Percentiles rank a stretch among this genome's conserved stretches.
These are phyloP conservation scores for Botryosphaeria agaves DNA, from an alignment of 2,329 filamentous ascomycete species.

Conservation along the genomic window DNA sequence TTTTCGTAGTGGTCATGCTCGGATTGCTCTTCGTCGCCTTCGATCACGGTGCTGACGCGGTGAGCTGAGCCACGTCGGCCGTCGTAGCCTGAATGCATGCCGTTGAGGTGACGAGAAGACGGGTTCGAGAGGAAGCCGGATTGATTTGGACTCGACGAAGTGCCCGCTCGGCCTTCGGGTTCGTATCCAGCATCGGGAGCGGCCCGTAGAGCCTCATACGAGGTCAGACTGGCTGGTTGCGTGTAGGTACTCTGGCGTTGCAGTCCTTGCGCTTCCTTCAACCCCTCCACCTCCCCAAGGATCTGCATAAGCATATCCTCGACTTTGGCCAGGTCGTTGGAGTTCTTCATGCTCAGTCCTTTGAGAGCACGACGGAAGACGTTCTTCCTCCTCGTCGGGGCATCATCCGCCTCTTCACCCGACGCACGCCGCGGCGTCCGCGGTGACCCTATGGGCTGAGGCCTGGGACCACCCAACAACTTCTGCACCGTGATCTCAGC, in stretches of 20 bases:
- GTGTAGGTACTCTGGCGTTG: conserved; percentile 10
- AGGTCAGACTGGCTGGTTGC: conserved; percentile 34
- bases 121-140: conserved; percentile 58
- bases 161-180: conserved; percentile 63
- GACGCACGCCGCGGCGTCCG: conserved; percentile 35
- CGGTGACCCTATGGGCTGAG: conserved; percentile 50
- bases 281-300: conserved; percentile 70
- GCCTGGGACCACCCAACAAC: conserved; percentile 69
- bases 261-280: conserved; percentile 24
- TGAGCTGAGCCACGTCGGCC: conserved; percentile 45
- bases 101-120: conserved; percentile 5
- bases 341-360: conserved; percentile 72
- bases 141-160: conserved; percentile 55
- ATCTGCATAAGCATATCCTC: conserved; percentile 58
- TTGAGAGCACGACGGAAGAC: conserved; percentile 91
- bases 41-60: conserved; percentile 78
- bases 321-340: conserved; percentile 49
- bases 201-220: conserved; percentile 52
- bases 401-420: conserved; percentile 36
- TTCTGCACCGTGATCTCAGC: conserved; percentile 74
- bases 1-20: conserved; percentile 34
- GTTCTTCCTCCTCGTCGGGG: conserved; percentile 67
- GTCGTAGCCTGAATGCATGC: conserved; percentile 29
- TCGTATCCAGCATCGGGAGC: conserved; percentile 64
- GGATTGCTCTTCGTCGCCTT: conserved; percentile 59